Conservation (phyloP, 495 filamentous ascomycete species). For the Hypoxylon perforatum region DNA sequence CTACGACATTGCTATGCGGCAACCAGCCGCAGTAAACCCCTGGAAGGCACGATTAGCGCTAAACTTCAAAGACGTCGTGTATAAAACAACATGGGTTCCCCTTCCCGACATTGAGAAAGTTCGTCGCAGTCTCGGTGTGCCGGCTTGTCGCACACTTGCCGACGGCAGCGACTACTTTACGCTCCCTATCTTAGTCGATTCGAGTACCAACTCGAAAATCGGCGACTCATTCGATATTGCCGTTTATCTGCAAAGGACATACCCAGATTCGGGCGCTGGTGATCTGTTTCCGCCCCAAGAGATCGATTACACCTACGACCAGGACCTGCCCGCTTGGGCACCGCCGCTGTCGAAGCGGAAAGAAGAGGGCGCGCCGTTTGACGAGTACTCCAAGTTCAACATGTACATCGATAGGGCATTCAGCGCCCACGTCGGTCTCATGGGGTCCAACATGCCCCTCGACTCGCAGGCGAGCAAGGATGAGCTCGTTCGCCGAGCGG, state of each 20-base stretch:
- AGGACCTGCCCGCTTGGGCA: too few relatives aligned
- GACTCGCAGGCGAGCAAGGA: conserved; percentile 60
- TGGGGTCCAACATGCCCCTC: conserved; percentile 51
- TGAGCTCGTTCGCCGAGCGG: conserved; percentile 59
- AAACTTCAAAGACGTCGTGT: conserved; percentile 67
- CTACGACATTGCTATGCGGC: conserved; percentile 67
- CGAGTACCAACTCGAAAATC: conserved; percentile 51
- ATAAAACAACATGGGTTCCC: conserved; percentile 61
- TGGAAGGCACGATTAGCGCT: conserved; percentile 70
- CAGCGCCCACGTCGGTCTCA: conserved; percentile 51
- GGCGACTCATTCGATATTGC: conserved; percentile 75
- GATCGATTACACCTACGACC: too few relatives aligned
- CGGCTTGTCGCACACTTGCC: conserved; percentile 62
- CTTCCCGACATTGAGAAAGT: conserved; percentile 60
- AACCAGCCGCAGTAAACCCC: conserved; percentile 65
- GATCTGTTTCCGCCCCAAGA: too few relatives aligned
- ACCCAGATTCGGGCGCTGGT: conserved; percentile 48
- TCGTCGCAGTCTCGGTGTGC: conserved; percentile 57
- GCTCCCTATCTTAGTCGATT: conserved; percentile 67
- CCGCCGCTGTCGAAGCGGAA: conserved; percentile 10
- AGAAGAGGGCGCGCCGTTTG: neutral
- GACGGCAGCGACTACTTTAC: conserved; percentile 70
- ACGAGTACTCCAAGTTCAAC: conserved; percentile 58
- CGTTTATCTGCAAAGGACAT: conserved; percentile 63
- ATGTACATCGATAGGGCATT: conserved; percentile 63